phyloP scores from a whole-genome alignment of 208 protist species.

The Angomonas deanei region DNA sequence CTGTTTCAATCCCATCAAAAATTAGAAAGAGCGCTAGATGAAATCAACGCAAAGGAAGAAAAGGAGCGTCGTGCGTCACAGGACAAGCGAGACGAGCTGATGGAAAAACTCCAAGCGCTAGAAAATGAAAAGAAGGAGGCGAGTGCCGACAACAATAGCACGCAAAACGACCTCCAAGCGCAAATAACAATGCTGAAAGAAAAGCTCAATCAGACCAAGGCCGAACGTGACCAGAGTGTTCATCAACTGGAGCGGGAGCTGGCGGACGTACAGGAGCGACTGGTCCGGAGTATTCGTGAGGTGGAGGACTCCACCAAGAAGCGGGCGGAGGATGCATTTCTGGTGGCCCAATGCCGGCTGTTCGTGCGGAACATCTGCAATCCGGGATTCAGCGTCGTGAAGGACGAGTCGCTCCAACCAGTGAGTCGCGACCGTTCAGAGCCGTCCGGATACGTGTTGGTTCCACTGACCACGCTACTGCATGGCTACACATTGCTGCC shows the following conservation, averaged over 20 bases:
- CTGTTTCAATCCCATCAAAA: not conserved
- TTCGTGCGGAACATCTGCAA: conserved; percentile 79
- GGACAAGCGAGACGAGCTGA: conserved; percentile 17
- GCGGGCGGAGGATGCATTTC: conserved; percentile 28
- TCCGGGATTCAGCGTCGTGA: conserved; percentile 79
- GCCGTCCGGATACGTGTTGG: conserved; percentile 75
- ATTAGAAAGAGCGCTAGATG: not conserved
- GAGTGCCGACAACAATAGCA: not conserved
- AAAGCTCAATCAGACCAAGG: conserved; percentile 10
- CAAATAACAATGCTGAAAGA: conserved; percentile 32
- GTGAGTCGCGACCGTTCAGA: conserved; percentile 63
- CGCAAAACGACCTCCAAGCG: not conserved
- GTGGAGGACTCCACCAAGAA: conserved; percentile 11
- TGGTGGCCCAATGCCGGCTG: conserved; percentile 62
- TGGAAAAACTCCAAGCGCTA: not conserved
- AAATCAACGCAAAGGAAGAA: not conserved
- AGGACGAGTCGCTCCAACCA: conserved; percentile 60
- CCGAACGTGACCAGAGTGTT: conserved; percentile 15
- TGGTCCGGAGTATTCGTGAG: not conserved
- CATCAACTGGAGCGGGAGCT: conserved; percentile 10
- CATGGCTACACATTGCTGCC: conserved; percentile 79
- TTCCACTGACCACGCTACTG: conserved; percentile 66
- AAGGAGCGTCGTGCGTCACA: not conserved
- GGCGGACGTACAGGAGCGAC: conserved; percentile 1
- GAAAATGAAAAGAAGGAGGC: not conserved